phyloP scores from a whole-genome alignment of 306 rosid species.

The Fragaria nilgerrensis region DNA sequence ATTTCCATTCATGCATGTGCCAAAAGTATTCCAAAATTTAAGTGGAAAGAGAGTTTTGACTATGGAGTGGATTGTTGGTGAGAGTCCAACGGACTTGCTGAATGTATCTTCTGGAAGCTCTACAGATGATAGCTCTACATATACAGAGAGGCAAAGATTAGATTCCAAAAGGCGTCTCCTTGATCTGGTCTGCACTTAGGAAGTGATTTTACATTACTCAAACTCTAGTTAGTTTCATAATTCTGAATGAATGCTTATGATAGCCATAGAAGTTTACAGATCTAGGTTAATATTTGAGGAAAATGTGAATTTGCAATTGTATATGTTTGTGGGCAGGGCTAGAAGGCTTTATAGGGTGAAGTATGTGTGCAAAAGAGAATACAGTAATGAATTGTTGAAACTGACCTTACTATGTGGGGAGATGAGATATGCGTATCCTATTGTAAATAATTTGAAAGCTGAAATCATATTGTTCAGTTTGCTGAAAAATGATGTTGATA shows the following conservation, averaged over 20 bases:
- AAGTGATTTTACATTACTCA: constrained; percentile 12
- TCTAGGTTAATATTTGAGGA: not conserved
- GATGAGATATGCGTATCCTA: not conserved
- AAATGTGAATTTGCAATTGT: not conserved
- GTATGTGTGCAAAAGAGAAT: not conserved
- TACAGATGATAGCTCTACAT: constrained; percentile 36
- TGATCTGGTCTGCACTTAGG: constrained; percentile 63
- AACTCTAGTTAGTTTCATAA: constrained; percentile 3
- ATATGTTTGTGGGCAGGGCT: not conserved
- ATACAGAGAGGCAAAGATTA: constrained; percentile 58
- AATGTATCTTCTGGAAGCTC: constrained; percentile 57
- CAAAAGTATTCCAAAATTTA: constrained; percentile 62
- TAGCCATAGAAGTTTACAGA: not conserved
- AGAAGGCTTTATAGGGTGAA: not conserved
- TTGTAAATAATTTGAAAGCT: not conserved
- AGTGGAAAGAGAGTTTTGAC: constrained; percentile 85
- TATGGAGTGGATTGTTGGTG: constrained; percentile 98
- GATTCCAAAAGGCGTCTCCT: constrained; percentile 87
- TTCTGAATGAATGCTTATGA: not conserved
- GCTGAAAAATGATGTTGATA: not conserved
- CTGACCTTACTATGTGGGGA: not conserved
- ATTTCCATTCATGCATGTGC: constrained; percentile 65
- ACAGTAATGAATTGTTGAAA: not conserved
- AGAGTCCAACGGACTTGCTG: constrained; percentile 76
- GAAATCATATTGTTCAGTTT: not conserved